Conservation (phyloP, 2,329 filamentous ascomycete species). For the Cladosporium sp. region DNA sequence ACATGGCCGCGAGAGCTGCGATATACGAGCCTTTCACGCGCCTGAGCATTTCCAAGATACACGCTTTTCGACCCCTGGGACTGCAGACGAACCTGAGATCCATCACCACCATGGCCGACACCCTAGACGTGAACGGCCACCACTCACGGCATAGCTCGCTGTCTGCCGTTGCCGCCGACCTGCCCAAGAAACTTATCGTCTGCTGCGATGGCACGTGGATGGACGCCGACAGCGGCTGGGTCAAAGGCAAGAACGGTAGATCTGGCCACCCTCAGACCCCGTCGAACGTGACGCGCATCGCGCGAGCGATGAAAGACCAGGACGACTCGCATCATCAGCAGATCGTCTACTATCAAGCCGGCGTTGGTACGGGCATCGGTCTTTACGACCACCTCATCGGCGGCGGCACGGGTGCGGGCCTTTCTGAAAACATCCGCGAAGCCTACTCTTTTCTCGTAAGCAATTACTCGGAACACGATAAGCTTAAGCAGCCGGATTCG, state of each 20-base stretch:
- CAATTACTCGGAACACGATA: conserved; percentile 44
- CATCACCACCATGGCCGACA: background rate
- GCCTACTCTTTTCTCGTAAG: conserved; percentile 57
- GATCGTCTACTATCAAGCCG: conserved; percentile 35
- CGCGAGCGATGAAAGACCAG: conserved; percentile 28
- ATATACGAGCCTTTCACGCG: background rate
- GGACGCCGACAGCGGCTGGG: conserved; percentile 31
- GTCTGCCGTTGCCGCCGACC: conserved; percentile 5
- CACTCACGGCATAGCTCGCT: conserved; percentile 11
- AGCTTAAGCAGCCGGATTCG: conserved; percentile 31
- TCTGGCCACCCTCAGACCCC: conserved; percentile 27
- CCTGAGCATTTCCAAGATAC: background rate
- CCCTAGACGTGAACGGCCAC: conserved; percentile 1
- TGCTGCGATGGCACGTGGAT: conserved; percentile 30
- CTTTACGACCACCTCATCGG: conserved; percentile 28
- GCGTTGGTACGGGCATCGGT: conserved; percentile 31
- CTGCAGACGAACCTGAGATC: background rate
- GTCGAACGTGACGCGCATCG: conserved; percentile 32
- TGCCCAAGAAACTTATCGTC: conserved; percentile 16
- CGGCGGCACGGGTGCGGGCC: conserved; percentile 29
- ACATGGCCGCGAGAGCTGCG: background rate
- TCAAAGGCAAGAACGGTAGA: conserved; percentile 18
- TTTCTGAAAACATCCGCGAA: conserved; percentile 49
- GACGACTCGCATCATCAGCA: conserved; percentile 31
- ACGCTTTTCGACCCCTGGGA: background rate